Evolutionary conservation across 306 rosid genomes (phyloP), one percentile per base, ranked within the genome.

Genomic region (Dalbergia cochinchinensis): DNA sequence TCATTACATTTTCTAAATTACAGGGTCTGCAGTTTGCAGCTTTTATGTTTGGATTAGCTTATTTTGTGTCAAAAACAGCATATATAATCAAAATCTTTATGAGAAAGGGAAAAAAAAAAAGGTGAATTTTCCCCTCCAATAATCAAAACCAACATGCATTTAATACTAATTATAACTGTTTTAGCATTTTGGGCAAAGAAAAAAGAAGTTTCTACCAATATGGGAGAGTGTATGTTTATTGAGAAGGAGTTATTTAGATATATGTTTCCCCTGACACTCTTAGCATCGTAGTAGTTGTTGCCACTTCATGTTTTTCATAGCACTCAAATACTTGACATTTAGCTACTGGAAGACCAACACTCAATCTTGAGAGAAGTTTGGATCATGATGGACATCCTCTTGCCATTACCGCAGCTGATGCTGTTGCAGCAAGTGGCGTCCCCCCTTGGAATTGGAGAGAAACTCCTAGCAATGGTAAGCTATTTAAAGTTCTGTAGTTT

Each of bases 401-500:
- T 69, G 94, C 98, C 85, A 91, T 94, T 78, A 88, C 98, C 20
- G 42, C 97, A 47, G 97, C 94, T 79, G 97, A 92, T 68, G 93
- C 97, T 50, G 98, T 92, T 82, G 90, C 87, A 74, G 97, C 92
- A 34, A 85, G 88, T 65, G 97, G 94, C 71, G 97, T 91, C 73
- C 90, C 99, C 34, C 97, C 97, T 72, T 95, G 99, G 99, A 95
- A 91, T 84, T 95, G 99, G 99, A 93, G 97, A 89, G 99, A 92
- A 78, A 87, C 97, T 84, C 90, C 97, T 4, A 97, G 90, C 84
- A 92, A 90, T 88, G 97, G 99, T 91, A 85, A 82, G 70, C 77
- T 62, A 57, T 62, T 65, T 57, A 44, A 65, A 59, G 70, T 64
- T 73, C 18, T 33, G 11, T 60, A 48, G 67, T 68, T 60, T 73